Percentiles rank a stretch among this genome's conserved stretches.
Evolutionary conservation across 192 early-diverging fungal species (phyloP).

Genomic region (Nowakowskiella sp.): DNA sequence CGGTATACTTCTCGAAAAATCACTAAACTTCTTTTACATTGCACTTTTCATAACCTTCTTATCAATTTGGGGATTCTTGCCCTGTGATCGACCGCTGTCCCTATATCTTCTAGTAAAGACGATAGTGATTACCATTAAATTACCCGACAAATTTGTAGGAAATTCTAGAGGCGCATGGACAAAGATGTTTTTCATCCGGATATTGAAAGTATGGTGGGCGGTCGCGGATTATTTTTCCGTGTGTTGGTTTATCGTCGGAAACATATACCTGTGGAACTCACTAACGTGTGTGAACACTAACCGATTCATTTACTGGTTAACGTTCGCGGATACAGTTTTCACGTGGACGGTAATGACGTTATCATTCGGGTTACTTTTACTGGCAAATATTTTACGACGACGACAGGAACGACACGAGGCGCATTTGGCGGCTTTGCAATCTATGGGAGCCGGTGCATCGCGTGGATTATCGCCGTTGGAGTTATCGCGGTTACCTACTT

Average conservation of each 20-base stretch:
- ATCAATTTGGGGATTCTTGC: neutral
- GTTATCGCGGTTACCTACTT: neutral
- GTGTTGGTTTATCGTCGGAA: neutral
- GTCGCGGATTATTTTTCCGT: neutral
- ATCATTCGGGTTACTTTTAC: neutral
- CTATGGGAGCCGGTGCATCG: neutral
- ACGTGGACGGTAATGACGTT: neutral
- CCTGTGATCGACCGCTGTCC: neutral
- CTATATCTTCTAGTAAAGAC: neutral
- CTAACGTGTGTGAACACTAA: neutral
- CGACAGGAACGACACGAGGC: neutral
- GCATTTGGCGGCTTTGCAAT: neutral
- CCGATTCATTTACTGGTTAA: neutral
- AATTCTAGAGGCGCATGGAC: too few species aligned
- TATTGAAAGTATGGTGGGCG: neutral
- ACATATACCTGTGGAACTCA: neutral
- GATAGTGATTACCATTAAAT: neutral
- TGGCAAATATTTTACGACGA: neutral
- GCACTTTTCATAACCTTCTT: neutral
- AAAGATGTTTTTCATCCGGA: neutral
- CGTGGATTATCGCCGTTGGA: neutral
- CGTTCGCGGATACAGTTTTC: neutral
- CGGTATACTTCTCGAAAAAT: neutral
- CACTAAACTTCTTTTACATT: neutral
- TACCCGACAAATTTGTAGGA: neutral